These are phyloP conservation scores for Globisporangium uncinulatum DNA, from an alignment of 352 stramenopile genomes.

Conservation along the genomic window DNA sequence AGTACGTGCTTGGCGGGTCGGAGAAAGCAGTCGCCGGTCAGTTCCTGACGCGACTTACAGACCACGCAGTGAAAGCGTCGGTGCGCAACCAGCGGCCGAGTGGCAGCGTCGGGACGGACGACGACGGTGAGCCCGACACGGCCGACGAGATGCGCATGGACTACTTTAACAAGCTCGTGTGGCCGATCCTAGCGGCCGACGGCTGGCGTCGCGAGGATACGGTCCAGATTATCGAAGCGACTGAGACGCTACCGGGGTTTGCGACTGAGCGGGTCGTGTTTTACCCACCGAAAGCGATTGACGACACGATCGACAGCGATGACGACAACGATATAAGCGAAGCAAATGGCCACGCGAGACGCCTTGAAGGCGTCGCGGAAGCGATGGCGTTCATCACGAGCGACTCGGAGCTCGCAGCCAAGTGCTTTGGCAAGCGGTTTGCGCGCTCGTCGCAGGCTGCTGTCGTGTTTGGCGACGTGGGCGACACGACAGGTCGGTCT, in stretches of 20 bases:
- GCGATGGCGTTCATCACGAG: constrained; percentile 53
- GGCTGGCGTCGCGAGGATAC: constrained; percentile 58
- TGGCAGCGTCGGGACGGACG: constrained; percentile 1
- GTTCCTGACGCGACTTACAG: constrained; percentile 64
- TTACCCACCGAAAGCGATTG: no score
- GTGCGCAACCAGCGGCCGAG: constrained; percentile 47
- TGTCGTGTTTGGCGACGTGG: constrained; percentile 21
- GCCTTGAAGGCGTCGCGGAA: constrained; percentile 44
- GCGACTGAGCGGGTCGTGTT: constrained; percentile 35
- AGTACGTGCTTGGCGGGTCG: constrained; percentile 75
- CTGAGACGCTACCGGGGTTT: constrained; percentile 25
- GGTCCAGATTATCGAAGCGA: constrained; percentile 46
- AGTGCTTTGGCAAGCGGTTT: constrained; percentile 72
- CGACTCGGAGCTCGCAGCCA: constrained; percentile 34
- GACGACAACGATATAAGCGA: constrained; percentile 14
- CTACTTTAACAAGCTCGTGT: constrained; percentile 78
- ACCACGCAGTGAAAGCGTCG: constrained; percentile 68
- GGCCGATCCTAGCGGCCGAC: constrained; percentile 66
- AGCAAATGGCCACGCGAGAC: constrained; percentile 8
- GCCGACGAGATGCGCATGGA: constrained; percentile 39
- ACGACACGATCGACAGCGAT: not conserved
- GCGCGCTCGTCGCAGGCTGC: constrained; percentile 36
- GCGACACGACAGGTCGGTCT: not conserved
- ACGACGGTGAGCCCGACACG: not conserved
- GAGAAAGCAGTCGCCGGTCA: constrained; percentile 59